Evolutionary conservation across 1,284 basidiomycete genomes (phyloP).

Genomic region (Ceratobasidium sp.): DNA sequence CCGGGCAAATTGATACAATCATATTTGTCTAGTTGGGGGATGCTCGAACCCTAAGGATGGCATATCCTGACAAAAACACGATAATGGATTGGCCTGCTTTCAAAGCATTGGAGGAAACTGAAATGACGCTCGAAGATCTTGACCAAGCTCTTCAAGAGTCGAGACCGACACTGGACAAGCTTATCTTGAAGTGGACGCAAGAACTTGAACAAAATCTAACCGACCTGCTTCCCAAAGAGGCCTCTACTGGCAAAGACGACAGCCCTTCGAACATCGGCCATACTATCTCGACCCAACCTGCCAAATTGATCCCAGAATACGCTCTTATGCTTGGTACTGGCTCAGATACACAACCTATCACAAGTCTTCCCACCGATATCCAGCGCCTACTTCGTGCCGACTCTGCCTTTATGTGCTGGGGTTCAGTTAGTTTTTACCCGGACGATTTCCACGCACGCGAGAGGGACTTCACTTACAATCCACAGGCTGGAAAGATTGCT

Average conservation of each 20-base stretch:
- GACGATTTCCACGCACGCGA: conserved; percentile 4
- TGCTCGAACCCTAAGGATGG: background rate
- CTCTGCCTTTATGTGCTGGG: background rate
- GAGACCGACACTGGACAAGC: background rate
- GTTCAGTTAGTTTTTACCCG: background rate
- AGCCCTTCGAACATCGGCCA: background rate
- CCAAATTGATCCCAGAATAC: background rate
- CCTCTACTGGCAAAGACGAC: background rate
- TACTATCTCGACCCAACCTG: background rate
- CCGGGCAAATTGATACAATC: too few relatives aligned
- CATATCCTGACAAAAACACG: background rate
- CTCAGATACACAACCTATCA: background rate
- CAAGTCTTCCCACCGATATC: conserved; percentile 1
- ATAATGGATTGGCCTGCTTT: conserved; percentile 6
- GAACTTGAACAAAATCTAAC: conserved; percentile 12
- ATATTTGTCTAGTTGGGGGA: background rate
- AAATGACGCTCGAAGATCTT: background rate
- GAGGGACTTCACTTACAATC: background rate
- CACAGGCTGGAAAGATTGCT: background rate
- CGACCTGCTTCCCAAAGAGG: background rate
- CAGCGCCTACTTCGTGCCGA: conserved; percentile 35
- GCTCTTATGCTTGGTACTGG: background rate
- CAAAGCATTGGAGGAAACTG: conserved; percentile 14
- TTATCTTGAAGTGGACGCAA: conserved; percentile 4
- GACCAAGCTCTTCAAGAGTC: background rate